Base-by-base conservation (phyloP, 345 rosid species). In the Kandelia obovata region DNA sequence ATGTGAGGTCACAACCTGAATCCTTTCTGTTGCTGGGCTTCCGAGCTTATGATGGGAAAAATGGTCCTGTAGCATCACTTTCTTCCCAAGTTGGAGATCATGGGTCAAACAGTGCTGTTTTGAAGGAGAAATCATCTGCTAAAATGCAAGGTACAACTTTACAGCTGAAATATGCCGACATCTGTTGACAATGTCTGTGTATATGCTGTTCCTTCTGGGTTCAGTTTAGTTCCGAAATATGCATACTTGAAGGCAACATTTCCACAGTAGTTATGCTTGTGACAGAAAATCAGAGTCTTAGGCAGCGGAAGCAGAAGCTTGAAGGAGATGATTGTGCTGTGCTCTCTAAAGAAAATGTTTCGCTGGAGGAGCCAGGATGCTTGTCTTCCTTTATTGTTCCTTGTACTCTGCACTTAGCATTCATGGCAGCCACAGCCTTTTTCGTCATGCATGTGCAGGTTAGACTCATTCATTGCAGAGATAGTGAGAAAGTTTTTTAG, bases 401-500 rank as follows among this genome's bases (percentile, higher is more conserved):
- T 19, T 90, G 90, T 77, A 77, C 83, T 27, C 71, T 87, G 65
- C 98, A 89, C 74, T 63, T 86, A 82, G 84, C 86, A 57, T 72
- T 95, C 80, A 82, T 88, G 98, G 83, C 79, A 73, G 84, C 83
- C 71, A 90, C 96, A 3, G 88, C 96, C 23, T 85, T 94, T 72
- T 86, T 92, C 59, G 74, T 92, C 77, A 88, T 90, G 98, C 96
- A 94, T 66, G 97, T 89, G 57, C 97, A 92, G 97, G 98, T 88
- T 39, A 79, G 79, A 28, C 62, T 65, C 43, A 59, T 43, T 43
- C 17, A 43, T 15, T 43, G 17, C 13, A 43, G 17, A 43, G 13
- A 43, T 43, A 43, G 5, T 5, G 17, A 43, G 49, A 43, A 43
- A 19, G 49, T 3, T 28, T 63, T 9, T 15, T 51, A 20, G 68